Evolutionary conservation across 1,139 yeast species (phyloP).

Genomic region (Sugiyamaella pinicola): DNA sequence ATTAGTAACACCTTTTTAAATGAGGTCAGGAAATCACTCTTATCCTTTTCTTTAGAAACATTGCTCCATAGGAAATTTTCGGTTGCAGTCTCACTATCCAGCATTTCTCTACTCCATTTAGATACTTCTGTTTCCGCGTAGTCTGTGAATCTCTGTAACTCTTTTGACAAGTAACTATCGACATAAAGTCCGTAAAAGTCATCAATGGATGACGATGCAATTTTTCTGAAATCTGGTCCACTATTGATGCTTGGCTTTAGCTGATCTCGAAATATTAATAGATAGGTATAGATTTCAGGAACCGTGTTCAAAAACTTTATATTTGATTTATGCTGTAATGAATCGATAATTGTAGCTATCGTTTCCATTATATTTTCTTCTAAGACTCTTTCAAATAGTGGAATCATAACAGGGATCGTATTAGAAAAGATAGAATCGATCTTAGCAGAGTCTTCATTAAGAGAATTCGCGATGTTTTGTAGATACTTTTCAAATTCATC

Average conservation of each 20-base stretch:
- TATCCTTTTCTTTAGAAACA: slow-evolving; percentile 47
- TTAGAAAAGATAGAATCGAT: slow-evolving; percentile 45
- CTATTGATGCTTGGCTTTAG: slow-evolving; percentile 37
- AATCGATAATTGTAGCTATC: slow-evolving; percentile 36
- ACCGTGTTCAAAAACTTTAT: not conserved
- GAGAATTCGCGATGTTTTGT: slow-evolving; percentile 40
- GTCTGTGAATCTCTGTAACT: slow-evolving; percentile 42
- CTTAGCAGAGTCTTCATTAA: slow-evolving; percentile 43
- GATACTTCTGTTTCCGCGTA: slow-evolving; percentile 39
- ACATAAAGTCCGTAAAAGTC: slow-evolving; percentile 51
- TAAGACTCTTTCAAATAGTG: slow-evolving; percentile 41
- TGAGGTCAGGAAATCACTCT: slow-evolving; percentile 55
- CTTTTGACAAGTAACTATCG: slow-evolving; percentile 46
- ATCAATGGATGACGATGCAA: slow-evolving; percentile 47
- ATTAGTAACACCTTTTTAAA: slow-evolving; percentile 50
- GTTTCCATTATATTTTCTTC: slow-evolving; percentile 43
- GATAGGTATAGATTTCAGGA: slow-evolving; percentile 32
- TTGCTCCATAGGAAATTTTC: slow-evolving; percentile 50
- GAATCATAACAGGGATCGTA: slow-evolving; percentile 36
- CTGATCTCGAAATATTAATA: slow-evolving; percentile 32
- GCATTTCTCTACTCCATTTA: slow-evolving; percentile 42
- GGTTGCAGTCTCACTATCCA: slow-evolving; percentile 44
- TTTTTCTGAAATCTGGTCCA: slow-evolving; percentile 41
- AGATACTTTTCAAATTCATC: slow-evolving; percentile 38
- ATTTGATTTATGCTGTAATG: slow-evolving; percentile 16